Percentiles rank a stretch among this genome's conserved stretches.
Evolutionary conservation across 805 yeast genomes (phyloP).

Genomic region (Lipomyces yamadae): DNA sequence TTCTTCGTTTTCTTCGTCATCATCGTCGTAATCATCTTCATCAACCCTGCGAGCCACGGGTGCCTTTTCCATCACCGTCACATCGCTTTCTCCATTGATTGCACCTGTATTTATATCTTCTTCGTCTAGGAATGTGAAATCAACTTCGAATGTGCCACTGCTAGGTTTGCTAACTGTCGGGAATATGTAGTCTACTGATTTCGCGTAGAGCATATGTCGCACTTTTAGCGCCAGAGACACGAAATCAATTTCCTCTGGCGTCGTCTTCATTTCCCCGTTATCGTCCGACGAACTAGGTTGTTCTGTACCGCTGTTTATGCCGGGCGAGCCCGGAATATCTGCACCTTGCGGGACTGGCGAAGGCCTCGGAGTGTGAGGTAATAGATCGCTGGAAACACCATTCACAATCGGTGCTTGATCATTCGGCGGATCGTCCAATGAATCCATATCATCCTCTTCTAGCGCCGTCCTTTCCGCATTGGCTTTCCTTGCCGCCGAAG

Average conservation of each 20-base stretch:
- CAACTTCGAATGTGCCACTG: slow-evolving; percentile 36
- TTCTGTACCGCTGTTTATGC: background rate
- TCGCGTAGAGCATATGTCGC: slow-evolving; percentile 50
- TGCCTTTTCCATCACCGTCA: slow-evolving; percentile 17
- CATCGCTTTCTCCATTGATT: background rate
- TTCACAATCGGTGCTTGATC: background rate
- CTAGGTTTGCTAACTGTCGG: slow-evolving; percentile 33
- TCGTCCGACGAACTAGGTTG: background rate
- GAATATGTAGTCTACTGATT: slow-evolving; percentile 42
- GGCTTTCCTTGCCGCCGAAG: slow-evolving; percentile 12
- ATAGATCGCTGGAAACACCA: slow-evolving; percentile 2
- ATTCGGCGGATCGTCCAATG: background rate
- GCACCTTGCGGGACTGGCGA: slow-evolving; percentile 13
- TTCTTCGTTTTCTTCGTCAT: slow-evolving; percentile 51
- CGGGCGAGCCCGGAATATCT: background rate
- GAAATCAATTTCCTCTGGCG: slow-evolving; percentile 40
- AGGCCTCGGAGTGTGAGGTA: slow-evolving; percentile 19
- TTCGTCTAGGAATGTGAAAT: slow-evolving; percentile 38
- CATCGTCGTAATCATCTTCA: slow-evolving; percentile 47
- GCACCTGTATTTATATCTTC: slow-evolving; percentile 19
- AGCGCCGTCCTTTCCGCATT: slow-evolving; percentile 2
- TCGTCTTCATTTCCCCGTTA: slow-evolving; percentile 3
- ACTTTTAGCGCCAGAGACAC: slow-evolving; percentile 47
- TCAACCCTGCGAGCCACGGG: slow-evolving; percentile 19
- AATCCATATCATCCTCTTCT: background rate